phyloP scores from a whole-genome alignment of 1,284 basidiomycete genomes.

The Cryptococcus hybrid region DNA sequence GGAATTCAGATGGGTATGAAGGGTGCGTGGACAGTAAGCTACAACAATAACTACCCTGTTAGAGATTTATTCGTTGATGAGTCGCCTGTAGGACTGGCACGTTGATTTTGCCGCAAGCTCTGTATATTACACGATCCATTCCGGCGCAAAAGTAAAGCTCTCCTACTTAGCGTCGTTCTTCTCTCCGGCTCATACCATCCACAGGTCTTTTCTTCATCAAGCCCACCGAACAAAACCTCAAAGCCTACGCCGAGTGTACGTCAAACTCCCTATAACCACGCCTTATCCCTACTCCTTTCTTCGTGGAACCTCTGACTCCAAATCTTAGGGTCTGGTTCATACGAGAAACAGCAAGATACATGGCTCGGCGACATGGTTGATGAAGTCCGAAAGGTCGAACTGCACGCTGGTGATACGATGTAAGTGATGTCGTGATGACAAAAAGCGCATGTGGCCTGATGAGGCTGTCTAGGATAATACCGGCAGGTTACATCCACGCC shows the following conservation, averaged over 20 bases:
- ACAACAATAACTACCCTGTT: constrained; percentile 5
- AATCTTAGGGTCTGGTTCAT: constrained; percentile 66
- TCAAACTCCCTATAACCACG: neutral
- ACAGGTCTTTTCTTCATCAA: constrained; percentile 71
- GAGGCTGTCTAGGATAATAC: constrained; percentile 63
- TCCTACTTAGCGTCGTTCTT: constrained; percentile 10
- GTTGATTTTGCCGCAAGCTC: constrained; percentile 94
- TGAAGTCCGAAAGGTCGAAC: constrained; percentile 78
- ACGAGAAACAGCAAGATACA: constrained; percentile 70
- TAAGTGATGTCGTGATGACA: constrained; percentile 23
- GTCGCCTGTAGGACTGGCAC: constrained; percentile 76
- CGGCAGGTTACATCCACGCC: constrained; percentile 95
- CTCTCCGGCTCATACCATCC: neutral
- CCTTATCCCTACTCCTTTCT: neutral
- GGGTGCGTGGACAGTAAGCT: constrained; percentile 72
- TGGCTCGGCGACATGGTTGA: constrained; percentile 85
- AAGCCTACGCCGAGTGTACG: constrained; percentile 58
- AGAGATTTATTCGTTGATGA: neutral
- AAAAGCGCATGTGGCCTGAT: neutral
- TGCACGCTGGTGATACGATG: constrained; percentile 88
- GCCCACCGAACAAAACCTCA: constrained; percentile 81
- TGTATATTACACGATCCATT: constrained; percentile 88
- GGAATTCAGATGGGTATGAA: constrained; percentile 59
- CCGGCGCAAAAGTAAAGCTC: constrained; percentile 66
- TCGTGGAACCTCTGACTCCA: neutral